Conservation (phyloP, 768 basidiomycete genomes). For the Lentinula aciculospora region DNA sequence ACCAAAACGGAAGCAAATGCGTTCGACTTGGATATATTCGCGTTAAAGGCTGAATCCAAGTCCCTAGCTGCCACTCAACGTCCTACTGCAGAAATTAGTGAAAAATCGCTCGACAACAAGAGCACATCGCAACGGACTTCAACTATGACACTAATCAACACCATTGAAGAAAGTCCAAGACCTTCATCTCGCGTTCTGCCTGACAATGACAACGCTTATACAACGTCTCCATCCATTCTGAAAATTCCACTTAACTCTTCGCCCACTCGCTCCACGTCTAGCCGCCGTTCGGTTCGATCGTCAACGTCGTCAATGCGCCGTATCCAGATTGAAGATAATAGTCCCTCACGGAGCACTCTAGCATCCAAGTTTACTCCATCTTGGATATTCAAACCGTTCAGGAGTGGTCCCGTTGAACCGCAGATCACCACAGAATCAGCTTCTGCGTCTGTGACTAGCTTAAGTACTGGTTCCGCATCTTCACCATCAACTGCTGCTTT, state of each 20-base stretch:
- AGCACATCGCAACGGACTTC: slow-evolving; percentile 47
- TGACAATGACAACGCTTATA: slow-evolving; percentile 23
- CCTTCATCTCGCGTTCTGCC: slow-evolving; percentile 46
- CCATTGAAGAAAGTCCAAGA: slow-evolving; percentile 71
- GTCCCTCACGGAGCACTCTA: slow-evolving; percentile 29
- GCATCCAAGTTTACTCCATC: slow-evolving; percentile 63
- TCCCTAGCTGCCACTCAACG: not conserved
- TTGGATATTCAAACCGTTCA: slow-evolving; percentile 79
- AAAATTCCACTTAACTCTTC: slow-evolving; percentile 58
- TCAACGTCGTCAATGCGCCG: slow-evolving; percentile 27
- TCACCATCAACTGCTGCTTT: slow-evolving; percentile 10
- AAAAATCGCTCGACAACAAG: slow-evolving; percentile 25
- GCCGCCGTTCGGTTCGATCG: slow-evolving; percentile 45
- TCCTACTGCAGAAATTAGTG: slow-evolving; percentile 13
- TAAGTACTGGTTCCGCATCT: slow-evolving; percentile 18
- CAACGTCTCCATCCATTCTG: slow-evolving; percentile 18
- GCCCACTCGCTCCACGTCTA: slow-evolving; percentile 60
- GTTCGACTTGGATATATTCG: slow-evolving; percentile 70
- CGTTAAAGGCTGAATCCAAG: slow-evolving; percentile 31
- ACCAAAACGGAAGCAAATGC: slow-evolving; percentile 58
- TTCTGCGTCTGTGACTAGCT: slow-evolving; percentile 31
- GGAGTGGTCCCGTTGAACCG: slow-evolving; percentile 56
- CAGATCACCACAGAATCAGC: slow-evolving; percentile 54
- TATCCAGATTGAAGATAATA: slow-evolving; percentile 8
- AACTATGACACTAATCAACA: slow-evolving; percentile 40